Conservation (phyloP, 2,329 filamentous ascomycete genomes). For the Aureobasidium sp. region DNA sequence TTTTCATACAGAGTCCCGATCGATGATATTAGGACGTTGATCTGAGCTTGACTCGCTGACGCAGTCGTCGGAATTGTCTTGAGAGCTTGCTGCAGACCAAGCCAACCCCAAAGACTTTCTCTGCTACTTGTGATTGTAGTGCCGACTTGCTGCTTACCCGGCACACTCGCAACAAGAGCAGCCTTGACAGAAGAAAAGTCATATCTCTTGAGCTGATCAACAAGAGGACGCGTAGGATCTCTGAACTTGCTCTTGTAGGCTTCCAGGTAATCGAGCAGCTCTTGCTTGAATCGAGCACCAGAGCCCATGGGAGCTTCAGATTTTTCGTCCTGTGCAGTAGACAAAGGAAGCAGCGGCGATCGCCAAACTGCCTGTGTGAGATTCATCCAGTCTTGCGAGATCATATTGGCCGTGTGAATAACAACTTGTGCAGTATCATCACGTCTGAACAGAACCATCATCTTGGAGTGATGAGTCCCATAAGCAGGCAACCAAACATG, state of each 20-base stretch:
- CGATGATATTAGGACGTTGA: constrained; percentile 67
- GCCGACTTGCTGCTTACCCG: constrained; percentile 39
- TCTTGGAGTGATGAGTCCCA: constrained; percentile 81
- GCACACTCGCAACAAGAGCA: constrained; percentile 71
- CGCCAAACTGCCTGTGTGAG: constrained; percentile 81
- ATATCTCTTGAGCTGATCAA: constrained; percentile 51
- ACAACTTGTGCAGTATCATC: constrained; percentile 71
- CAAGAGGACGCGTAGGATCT: constrained; percentile 35
- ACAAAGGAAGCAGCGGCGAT: constrained; percentile 66
- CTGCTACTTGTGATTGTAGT: background rate
- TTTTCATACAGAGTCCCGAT: constrained; percentile 69
- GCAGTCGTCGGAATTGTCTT: constrained; percentile 22
- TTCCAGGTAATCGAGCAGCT: constrained; percentile 64
- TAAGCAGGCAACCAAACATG: constrained; percentile 77
- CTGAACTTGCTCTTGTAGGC: constrained; percentile 58
- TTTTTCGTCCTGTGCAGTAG: constrained; percentile 24
- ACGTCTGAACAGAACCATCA: constrained; percentile 74
- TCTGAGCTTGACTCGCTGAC: constrained; percentile 27
- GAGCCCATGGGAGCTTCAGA: constrained; percentile 42
- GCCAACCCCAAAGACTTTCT: constrained; percentile 62
- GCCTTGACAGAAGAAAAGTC: constrained; percentile 66
- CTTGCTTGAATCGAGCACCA: constrained; percentile 66
- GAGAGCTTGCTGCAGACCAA: constrained; percentile 56
- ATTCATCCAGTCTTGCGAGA: constrained; percentile 77
- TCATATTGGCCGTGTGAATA: constrained; percentile 90